Evolutionary conservation across 2,329 filamentous ascomycete species (phyloP).

Genomic region (Dactylella cylindrospora): DNA sequence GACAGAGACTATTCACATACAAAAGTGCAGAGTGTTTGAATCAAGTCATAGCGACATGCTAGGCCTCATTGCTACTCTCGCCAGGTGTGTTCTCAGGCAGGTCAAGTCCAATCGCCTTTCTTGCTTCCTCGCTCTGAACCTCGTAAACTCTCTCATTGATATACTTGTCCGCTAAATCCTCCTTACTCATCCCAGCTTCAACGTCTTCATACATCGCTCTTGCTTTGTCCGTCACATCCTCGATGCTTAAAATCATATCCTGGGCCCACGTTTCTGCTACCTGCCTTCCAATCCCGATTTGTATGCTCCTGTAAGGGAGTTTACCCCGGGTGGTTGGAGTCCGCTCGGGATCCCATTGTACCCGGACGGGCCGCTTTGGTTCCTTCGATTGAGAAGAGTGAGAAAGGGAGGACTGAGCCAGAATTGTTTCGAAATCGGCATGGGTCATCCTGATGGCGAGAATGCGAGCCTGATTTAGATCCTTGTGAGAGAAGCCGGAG

Average conservation of each 20-base stretch:
- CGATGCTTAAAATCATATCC: slow-evolving; percentile 60
- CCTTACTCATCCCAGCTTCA: slow-evolving; percentile 19
- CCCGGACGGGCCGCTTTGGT: slow-evolving; percentile 54
- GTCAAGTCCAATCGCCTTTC: slow-evolving; percentile 18
- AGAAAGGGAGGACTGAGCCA: slow-evolving; percentile 52
- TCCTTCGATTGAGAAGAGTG: slow-evolving; percentile 50
- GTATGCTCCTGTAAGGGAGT: slow-evolving; percentile 60
- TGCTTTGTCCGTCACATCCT: slow-evolving; percentile 62
- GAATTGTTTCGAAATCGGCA: slow-evolving; percentile 54
- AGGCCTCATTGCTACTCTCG: too few relatives aligned
- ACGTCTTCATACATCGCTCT: slow-evolving; percentile 51
- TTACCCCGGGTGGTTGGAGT: slow-evolving; percentile 54
- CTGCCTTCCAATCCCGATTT: slow-evolving; percentile 61
- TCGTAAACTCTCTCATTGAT: slow-evolving; percentile 29
- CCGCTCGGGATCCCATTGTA: slow-evolving; percentile 68
- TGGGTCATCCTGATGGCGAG: slow-evolving; percentile 62
- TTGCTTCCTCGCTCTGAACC: slow-evolving; percentile 18
- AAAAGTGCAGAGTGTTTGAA: too few relatives aligned
- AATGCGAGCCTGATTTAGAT: slow-evolving; percentile 59
- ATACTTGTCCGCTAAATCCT: slow-evolving; percentile 22
- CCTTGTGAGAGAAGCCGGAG: slow-evolving; percentile 63
- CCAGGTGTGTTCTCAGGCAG: too few relatives aligned
- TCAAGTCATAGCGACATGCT: too few relatives aligned
- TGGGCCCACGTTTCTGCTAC: slow-evolving; percentile 57
- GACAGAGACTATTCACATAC: too few relatives aligned